Evolutionary conservation across 176 grass and related monocot genomes (phyloP).

Genomic region (Oryza punctata): DNA sequence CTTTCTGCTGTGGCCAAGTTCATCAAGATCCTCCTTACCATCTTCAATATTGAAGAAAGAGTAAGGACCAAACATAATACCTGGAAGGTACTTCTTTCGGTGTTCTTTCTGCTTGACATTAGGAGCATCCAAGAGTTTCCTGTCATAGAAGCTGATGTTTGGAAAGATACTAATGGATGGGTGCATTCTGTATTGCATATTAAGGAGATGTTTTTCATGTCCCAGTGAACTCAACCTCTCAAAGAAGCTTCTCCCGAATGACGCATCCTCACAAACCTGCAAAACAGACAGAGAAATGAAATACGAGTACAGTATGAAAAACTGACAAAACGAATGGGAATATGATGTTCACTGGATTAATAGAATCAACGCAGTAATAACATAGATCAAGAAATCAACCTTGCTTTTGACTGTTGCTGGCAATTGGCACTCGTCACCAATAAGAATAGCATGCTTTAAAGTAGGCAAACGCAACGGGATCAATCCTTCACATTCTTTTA

Average conservation of each 20-base stretch:
- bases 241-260: slow-evolving; percentile 75
- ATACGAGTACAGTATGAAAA: not conserved
- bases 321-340: slow-evolving; percentile 22
- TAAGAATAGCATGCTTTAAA: slow-evolving; percentile 67
- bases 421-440: slow-evolving; percentile 81
- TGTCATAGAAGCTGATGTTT: slow-evolving; percentile 66
- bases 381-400: slow-evolving; percentile 38
- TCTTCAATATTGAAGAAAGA: slow-evolving; percentile 70
- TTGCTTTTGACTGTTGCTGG: slow-evolving; percentile 80
- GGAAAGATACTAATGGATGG: slow-evolving; percentile 82
- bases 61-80: slow-evolving; percentile 66
- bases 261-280: slow-evolving; percentile 60
- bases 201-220: slow-evolving; percentile 67
- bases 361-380: not conserved
- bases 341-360: not conserved
- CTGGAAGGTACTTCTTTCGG: slow-evolving; percentile 47
- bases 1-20: slow-evolving; percentile 54
- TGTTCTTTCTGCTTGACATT: slow-evolving; percentile 62
- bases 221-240: slow-evolving; percentile 78
- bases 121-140: slow-evolving; percentile 68
- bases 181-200: slow-evolving; percentile 90
- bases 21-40: slow-evolving; percentile 55
- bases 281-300: not conserved
- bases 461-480: slow-evolving; percentile 57
- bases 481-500: slow-evolving; percentile 82